phyloP scores from a whole-genome alignment of 768 basidiomycete species.

The Pleurotus tuber-regium region DNA sequence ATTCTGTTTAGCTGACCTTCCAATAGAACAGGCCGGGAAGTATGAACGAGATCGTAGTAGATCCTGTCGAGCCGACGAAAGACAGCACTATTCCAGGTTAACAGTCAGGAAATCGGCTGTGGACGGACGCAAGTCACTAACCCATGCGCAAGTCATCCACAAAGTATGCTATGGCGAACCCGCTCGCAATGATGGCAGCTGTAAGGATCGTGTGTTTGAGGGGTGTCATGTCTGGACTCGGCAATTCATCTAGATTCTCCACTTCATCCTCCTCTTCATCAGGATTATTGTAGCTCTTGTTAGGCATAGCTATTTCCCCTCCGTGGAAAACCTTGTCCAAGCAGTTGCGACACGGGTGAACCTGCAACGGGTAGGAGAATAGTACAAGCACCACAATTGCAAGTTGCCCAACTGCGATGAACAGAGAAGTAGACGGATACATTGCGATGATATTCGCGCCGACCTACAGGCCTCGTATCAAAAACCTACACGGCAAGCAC shows the following conservation, averaged over 20 bases:
- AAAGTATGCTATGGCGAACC: slow-evolving; percentile 75
- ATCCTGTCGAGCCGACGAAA: slow-evolving; percentile 96
- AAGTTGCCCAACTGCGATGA: slow-evolving; percentile 89
- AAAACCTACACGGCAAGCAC: background rate
- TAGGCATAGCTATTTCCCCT: slow-evolving; percentile 23
- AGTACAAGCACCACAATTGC: slow-evolving; percentile 90
- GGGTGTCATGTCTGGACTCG: slow-evolving; percentile 56
- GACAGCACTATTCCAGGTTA: slow-evolving; percentile 68
- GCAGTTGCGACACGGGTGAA: slow-evolving; percentile 90
- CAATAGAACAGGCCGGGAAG: slow-evolving; percentile 92
- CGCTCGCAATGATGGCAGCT: slow-evolving; percentile 54
- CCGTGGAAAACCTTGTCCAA: slow-evolving; percentile 84
- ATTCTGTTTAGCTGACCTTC: slow-evolving; percentile 51
- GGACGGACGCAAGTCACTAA: slow-evolving; percentile 29
- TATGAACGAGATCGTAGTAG: slow-evolving; percentile 96
- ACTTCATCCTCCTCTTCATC: slow-evolving; percentile 42
- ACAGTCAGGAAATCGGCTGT: background rate
- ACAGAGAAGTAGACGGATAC: slow-evolving; percentile 87
- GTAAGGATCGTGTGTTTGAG: slow-evolving; percentile 73
- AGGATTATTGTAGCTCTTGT: slow-evolving; percentile 31
- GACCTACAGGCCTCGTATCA: slow-evolving; percentile 45
- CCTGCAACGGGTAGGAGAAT: slow-evolving; percentile 93
- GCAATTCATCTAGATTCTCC: slow-evolving; percentile 55
- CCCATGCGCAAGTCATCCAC: slow-evolving; percentile 78
- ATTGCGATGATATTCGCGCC: slow-evolving; percentile 93